Conservation (phyloP, 257 asterid species). For the Thymus quinquecostatus region DNA sequence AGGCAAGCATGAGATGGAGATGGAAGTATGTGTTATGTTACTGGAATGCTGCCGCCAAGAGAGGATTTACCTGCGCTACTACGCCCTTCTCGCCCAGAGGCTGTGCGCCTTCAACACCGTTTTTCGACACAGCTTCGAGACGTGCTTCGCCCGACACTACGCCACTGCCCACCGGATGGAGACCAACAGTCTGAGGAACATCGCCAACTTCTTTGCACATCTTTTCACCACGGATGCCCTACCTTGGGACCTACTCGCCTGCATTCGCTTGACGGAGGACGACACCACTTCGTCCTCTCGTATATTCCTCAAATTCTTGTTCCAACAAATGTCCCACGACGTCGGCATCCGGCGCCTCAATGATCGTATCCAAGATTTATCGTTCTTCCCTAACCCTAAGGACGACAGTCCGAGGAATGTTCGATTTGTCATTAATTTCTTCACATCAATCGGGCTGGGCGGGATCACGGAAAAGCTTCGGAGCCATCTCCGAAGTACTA, state of each 20-base stretch:
- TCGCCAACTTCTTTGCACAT: conserved; percentile 89
- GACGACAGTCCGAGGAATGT: conserved; percentile 56
- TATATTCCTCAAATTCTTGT: conserved; percentile 85
- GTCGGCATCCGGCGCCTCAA: conserved; percentile 76
- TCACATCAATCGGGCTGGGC: conserved; percentile 89
- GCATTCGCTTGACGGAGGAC: conserved; percentile 87
- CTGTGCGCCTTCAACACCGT: conserved; percentile 75
- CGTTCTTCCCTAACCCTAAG: too few species aligned
- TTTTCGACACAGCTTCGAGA: conserved; percentile 84
- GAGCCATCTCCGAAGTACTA: conserved; percentile 41
- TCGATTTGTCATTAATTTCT: conserved; percentile 77
- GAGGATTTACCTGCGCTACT: conserved; percentile 48
- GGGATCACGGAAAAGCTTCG: conserved; percentile 82
- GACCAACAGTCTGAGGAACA: conserved; percentile 82
- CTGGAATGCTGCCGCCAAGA: conserved; percentile 89
- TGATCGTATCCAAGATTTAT: conserved; percentile 54
- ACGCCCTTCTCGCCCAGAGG: conserved; percentile 88
- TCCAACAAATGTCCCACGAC: conserved; percentile 90
- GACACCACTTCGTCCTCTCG: conserved; percentile 95
- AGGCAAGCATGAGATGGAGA: background rate
- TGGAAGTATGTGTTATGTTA: background rate
- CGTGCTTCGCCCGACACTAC: conserved; percentile 79
- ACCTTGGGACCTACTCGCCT: conserved; percentile 82
- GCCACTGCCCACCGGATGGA: conserved; percentile 89
- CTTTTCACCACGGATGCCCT: conserved; percentile 78